Evolutionary conservation across 345 rosid species (phyloP).

Genomic region (Eucalyptus camaldulensis): DNA sequence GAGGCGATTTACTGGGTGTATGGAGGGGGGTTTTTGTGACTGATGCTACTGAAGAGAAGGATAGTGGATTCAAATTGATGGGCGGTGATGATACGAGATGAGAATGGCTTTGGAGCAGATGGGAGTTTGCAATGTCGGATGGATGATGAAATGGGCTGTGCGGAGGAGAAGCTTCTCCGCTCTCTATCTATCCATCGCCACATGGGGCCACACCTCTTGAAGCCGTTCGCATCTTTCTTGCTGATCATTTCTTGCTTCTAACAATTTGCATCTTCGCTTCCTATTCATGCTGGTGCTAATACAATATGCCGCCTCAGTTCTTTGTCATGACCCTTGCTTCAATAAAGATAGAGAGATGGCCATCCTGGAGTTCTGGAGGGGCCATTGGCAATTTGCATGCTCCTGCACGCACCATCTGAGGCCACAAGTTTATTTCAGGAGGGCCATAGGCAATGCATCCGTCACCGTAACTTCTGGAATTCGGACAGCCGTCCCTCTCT

Average conservation of each 20-base stretch:
- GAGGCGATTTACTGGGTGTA: neutral
- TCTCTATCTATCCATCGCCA: neutral
- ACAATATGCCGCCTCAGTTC: neutral
- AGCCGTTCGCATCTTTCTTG: neutral
- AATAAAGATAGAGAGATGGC: neutral
- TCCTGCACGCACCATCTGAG: neutral
- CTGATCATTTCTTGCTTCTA: neutral
- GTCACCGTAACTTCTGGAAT: neutral
- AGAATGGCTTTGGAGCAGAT: neutral
- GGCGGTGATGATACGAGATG: neutral
- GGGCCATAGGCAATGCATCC: neutral
- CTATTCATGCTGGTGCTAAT: neutral
- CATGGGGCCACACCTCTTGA: neutral
- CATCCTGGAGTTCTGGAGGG: neutral
- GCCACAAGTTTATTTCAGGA: neutral
- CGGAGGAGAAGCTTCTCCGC: neutral
- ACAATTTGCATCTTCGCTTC: neutral
- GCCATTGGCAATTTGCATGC: neutral
- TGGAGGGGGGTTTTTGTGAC: neutral
- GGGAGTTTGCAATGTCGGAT: neutral
- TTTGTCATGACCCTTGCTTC: neutral
- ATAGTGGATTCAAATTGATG: neutral
- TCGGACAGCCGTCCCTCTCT: neutral
- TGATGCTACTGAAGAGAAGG: neutral
- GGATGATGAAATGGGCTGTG: neutral